Base-by-base conservation (phyloP, 1,284 basidiomycete genomes). In the Chalciporus piperatoides region DNA sequence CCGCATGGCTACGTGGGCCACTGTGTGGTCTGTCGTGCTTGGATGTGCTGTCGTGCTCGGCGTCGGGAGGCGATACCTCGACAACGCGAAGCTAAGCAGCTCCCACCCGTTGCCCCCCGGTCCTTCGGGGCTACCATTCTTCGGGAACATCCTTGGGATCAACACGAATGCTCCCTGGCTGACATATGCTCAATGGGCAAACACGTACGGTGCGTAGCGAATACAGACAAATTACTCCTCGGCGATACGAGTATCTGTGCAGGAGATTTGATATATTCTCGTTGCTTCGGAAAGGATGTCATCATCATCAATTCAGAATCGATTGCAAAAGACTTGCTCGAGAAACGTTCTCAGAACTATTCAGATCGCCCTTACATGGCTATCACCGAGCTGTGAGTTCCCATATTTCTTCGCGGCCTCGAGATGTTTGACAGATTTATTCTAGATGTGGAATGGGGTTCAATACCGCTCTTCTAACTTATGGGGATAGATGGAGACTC, bases 141-240 rank as follows among this genome's bases (percentile, higher is more conserved):
- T 35, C 3, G 33, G 33, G 33, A 35, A 35, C 15, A n/a, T 32
- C 33, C 15, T 53, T 14, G 50, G 37, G 21, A 11, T 61, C 6
- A 24, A 61, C 15, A 3, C 39, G 7, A 14, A 41, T 5, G 28
- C 46, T 4, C 59, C 59, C 3, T 60, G 59, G 59, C 24, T 33
- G 19, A 61, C 59, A 12, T 63, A 57, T 28, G 15, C 33, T 10
- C 15, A 59, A 9, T 63, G 53, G 56, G 44, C 46, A 6, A 51
- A 11, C 39, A 43, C 28, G 9, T 61, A 50, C 19, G 57, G 57
- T 48, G n/a, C 6, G 33, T 35, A n/a, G 30, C 30, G 14, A 6
- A 14, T 32, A 14, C 30, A 32, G 14, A 32, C 12, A 14, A 6
- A 12, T 32, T 5, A 6, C 14, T 32, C 30, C 11, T n/a, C 30